These are phyloP conservation scores for Aspergillus sp. DNA, from an alignment of 2,329 filamentous ascomycete species.

Conservation along the genomic window DNA sequence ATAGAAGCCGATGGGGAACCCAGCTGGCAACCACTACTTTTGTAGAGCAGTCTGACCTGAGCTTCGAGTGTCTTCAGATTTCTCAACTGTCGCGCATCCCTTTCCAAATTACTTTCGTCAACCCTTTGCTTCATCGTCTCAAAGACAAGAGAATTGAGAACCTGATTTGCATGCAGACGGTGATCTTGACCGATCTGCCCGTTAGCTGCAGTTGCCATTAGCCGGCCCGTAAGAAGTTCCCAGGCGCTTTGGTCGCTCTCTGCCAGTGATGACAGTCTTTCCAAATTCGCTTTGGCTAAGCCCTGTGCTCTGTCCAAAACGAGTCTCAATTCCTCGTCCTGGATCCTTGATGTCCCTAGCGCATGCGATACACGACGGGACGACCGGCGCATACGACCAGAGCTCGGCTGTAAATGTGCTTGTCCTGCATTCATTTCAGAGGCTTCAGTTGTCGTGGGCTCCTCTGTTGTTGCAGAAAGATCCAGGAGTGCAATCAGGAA, in stretches of 20 bases:
- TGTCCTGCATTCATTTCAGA: conserved; percentile 56
- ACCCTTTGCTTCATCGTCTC: conserved; percentile 44
- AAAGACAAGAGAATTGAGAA: conserved; percentile 51
- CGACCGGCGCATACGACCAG: conserved; percentile 35
- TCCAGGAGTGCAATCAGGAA: conserved; percentile 74
- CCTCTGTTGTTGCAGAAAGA: conserved; percentile 54
- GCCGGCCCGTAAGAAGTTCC: conserved; percentile 61
- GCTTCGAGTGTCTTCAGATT: conserved; percentile 66
- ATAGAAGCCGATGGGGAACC: conserved; percentile 65
- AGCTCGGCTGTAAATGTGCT: conserved; percentile 23
- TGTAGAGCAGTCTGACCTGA: conserved; percentile 61
- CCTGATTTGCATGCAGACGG: conserved; percentile 59
- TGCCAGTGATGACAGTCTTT: conserved; percentile 67
- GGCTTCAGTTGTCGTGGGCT: conserved; percentile 49
- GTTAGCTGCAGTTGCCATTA: conserved; percentile 50
- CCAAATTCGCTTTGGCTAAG: conserved; percentile 70
- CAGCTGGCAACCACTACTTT: conserved; percentile 52
- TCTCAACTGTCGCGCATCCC: conserved; percentile 67
- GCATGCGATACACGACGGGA: conserved; percentile 43
- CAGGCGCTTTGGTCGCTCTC: conserved; percentile 70
- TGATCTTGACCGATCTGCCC: conserved; percentile 38
- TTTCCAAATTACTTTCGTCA: conserved; percentile 44
- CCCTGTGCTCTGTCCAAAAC: conserved; percentile 73
- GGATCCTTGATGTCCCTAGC: conserved; percentile 41
- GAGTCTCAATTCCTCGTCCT: conserved; percentile 48